phyloP scores from a whole-genome alignment of 2,329 filamentous ascomycete genomes.

The Aspergillus udagawae region DNA sequence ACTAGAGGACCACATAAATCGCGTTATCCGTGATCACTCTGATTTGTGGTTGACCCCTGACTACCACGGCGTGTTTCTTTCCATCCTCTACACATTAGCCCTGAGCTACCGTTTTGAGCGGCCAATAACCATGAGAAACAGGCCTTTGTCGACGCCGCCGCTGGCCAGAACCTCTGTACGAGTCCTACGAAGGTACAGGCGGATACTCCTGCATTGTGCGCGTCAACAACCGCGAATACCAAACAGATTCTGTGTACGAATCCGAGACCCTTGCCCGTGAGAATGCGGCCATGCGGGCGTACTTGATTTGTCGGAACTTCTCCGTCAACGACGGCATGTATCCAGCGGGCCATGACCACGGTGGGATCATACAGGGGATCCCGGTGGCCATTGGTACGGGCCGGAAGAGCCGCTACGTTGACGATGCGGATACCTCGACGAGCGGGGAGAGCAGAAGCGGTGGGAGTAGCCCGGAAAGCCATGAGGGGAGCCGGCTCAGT shows the following conservation, averaged over 20 bases:
- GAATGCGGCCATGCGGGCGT: slow-evolving; percentile 90
- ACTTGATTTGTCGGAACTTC: slow-evolving; percentile 97
- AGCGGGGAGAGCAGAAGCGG: slow-evolving; percentile 50
- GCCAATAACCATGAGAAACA: slow-evolving; percentile 47
- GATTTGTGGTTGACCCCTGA: not conserved
- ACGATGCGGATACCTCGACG: slow-evolving; percentile 42
- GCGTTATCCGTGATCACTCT: not conserved
- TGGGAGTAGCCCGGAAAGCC: slow-evolving; percentile 50
- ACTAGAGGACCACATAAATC: not conserved
- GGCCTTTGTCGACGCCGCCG: slow-evolving; percentile 91
- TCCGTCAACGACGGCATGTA: slow-evolving; percentile 94
- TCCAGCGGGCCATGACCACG: slow-evolving; percentile 53
- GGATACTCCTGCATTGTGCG: slow-evolving; percentile 88
- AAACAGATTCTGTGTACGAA: slow-evolving; percentile 81
- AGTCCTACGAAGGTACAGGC: slow-evolving; percentile 67
- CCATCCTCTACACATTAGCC: not conserved
- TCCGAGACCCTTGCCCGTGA: slow-evolving; percentile 81
- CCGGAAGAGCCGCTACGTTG: slow-evolving; percentile 46
- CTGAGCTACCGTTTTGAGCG: not conserved
- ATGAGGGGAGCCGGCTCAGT: slow-evolving; percentile 20
- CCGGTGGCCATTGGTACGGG: slow-evolving; percentile 63
- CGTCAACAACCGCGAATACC: slow-evolving; percentile 95
- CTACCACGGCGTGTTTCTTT: not conserved
- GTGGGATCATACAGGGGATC: slow-evolving; percentile 55
- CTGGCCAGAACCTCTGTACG: slow-evolving; percentile 88